Evolutionary conservation across 1,284 basidiomycete species (phyloP), one percentile per base, ranked within the genome.

Genomic region (Porogramme epimiltina): DNA sequence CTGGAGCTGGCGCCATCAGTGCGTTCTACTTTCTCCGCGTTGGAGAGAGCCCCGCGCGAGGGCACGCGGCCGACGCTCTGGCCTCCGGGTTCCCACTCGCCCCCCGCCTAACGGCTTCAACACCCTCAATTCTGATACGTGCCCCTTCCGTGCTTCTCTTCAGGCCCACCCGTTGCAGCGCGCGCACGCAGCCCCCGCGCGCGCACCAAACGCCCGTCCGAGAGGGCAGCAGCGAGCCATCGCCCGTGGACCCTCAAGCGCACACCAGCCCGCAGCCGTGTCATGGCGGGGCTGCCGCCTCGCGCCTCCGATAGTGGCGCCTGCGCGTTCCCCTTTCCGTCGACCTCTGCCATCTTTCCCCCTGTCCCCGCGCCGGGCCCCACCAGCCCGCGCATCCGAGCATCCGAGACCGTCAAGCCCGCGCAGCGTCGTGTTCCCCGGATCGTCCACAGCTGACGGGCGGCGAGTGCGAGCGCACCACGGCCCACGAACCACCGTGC

Each of bases 111-210:
- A 43, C 45, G 42, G 24, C 34, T 16, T 37, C 34, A 37, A 43
- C 38, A 33, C 51, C 51, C 51, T 41, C 51, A 40, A 26, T 52
- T 36, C 22, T 24, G 36, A 33, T 31, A 40, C 45, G 36, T 25
- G 45, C 51, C 51, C 42, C 15, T 53, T 53, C 46, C 51, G 42
- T 53, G 46, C 51, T 53, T 53, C 46, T 45, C 33, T n/a, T 19
- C 41, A 37, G 22, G 23, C 33, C 34, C 34, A 18, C 5, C 34
- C 34, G 34, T 16, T 31, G 13, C n/a, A 5, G 34, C 34, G 5
- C 8, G 34, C 34, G 34, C 9, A 18, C 10, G 9, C 16, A 4
- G 34, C 16, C 34, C 10, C 8, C 9, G 9, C 8, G 28, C 28
- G 28, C 28, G 28, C 13, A 13, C 28, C 8, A 13, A 31, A 31